Evolutionary conservation across 345 rosid species (phyloP).

Genomic region (Excoecaria agallocha): DNA sequence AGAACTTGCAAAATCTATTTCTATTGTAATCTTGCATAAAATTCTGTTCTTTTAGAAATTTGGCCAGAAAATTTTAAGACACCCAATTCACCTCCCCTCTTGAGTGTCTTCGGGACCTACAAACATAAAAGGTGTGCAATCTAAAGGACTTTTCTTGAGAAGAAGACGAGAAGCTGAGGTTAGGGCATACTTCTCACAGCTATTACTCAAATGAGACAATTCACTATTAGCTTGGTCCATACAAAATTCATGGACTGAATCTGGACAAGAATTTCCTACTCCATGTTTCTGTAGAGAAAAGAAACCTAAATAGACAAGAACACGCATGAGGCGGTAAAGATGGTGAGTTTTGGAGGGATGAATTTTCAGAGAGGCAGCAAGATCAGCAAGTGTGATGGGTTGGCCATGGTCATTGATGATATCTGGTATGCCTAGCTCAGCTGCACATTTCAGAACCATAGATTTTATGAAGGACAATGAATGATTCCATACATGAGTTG

Average conservation of each 20-base stretch:
- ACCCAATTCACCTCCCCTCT: too few relatives aligned
- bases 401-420: constrained; percentile 30
- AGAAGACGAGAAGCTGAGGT: constrained; percentile 6
- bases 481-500: constrained; percentile 24
- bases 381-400: constrained; percentile 30
- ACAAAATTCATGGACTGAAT: too few relatives aligned
- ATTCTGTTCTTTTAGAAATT: too few relatives aligned
- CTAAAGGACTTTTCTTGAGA: background rate
- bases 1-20: too few relatives aligned
- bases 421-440: constrained; percentile 40
- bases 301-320: constrained; percentile 1
- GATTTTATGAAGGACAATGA: constrained; percentile 17
- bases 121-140: background rate
- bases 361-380: constrained; percentile 20
- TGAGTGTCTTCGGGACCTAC: too few relatives aligned
- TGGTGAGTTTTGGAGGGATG: constrained; percentile 6
- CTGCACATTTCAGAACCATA: constrained; percentile 35
- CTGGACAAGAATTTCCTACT: background rate
- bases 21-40: too few relatives aligned
- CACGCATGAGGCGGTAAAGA: background rate
- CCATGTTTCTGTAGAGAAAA: background rate
- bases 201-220: too few relatives aligned
- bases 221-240: too few relatives aligned
- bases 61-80: too few relatives aligned
- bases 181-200: constrained; percentile 2